Evolutionary conservation across 257 asterid genomes (phyloP), one percentile per base, ranked within the genome.

Genomic region (Lithospermum erythrorhizon): DNA sequence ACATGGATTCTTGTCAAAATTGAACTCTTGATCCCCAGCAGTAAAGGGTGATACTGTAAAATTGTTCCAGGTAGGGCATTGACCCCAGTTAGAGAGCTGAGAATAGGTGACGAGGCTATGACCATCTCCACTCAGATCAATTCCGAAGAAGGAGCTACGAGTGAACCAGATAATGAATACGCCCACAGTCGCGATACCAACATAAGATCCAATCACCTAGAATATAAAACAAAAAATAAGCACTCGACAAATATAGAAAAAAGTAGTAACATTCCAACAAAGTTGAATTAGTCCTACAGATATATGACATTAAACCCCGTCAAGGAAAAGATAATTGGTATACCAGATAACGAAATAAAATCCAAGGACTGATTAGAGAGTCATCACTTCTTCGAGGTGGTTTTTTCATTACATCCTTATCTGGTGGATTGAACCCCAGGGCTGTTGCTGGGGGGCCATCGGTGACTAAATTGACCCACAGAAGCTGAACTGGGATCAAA

Each of bases 381-480:
- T 93, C 99, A 30, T 86, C 89, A 21, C 96, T 93, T 76, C 89
- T 85, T 72, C 99, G 73, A 5, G 97, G 99, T 10, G 88, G 86
- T 62, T 93, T 93, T 78, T 80, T 87, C 97, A 89, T 89, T 60
- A 93, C 78, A 56, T 93, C 99, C 72, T 89, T 86, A 72, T 93
- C 99, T 1, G 99, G 99, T 66, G 99, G 97, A 79, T 93, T 89
- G 66, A 93, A 93, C 65, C 99, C 99, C 87, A 93, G 73, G 54
- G 99, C 99, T 10, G 97, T 89, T 54, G 99, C 99, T 22, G 99
- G 99, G 22, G 97, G 99, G n/a, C 99, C 99, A 74, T 93, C 97
- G 21, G 98, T 93, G 45, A 89, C 98, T 71, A 89, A 76, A 77
- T 89, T 93, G 62, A 93, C 97, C 98, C 97, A 93, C 73, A 93